Conservation (phyloP, 495 filamentous ascomycete genomes). For the Xanthoparmelia taractica region DNA sequence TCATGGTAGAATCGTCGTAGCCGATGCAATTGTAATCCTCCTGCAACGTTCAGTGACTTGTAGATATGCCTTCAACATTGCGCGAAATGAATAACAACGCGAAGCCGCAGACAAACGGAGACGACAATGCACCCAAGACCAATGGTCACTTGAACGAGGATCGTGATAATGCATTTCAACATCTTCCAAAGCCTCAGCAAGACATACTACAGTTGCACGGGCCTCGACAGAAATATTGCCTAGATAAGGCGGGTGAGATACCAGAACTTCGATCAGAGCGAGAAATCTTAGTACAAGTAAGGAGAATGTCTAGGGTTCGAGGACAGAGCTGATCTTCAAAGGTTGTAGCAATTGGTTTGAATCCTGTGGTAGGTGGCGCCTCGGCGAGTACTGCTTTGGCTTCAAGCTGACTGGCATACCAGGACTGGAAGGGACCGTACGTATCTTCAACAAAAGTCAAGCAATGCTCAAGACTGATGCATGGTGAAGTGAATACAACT, state of each 20-base stretch:
- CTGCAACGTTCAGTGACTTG: background rate
- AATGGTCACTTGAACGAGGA: slow-evolving; percentile 15
- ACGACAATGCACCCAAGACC: slow-evolving; percentile 16
- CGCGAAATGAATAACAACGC: slow-evolving; percentile 14
- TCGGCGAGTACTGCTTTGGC: background rate
- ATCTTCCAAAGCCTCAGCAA: slow-evolving; percentile 30
- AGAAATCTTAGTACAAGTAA: slow-evolving; percentile 19
- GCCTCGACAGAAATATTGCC: slow-evolving; percentile 35
- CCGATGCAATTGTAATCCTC: background rate
- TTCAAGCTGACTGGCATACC: background rate
- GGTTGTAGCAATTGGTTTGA: slow-evolving; percentile 54
- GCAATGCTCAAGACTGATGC: background rate
- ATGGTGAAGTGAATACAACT: slow-evolving; percentile 52
- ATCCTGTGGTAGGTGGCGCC: slow-evolving; percentile 41
- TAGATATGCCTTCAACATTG: slow-evolving; percentile 13
- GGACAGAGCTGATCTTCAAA: slow-evolving; percentile 19
- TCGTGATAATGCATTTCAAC: slow-evolving; percentile 15
- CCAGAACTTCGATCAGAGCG: slow-evolving; percentile 20
- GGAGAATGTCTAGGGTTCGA: background rate
- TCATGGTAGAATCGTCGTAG: background rate
- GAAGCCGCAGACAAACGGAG: slow-evolving; percentile 10
- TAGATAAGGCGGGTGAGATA: slow-evolving; percentile 16
- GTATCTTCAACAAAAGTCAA: slow-evolving; percentile 25
- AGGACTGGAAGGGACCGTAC: slow-evolving; percentile 65
- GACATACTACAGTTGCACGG: slow-evolving; percentile 39